Evolutionary conservation across 108 stramenopile genomes (phyloP), one percentile per base, ranked within the genome.

Genomic region (Skeletonema grethae): DNA sequence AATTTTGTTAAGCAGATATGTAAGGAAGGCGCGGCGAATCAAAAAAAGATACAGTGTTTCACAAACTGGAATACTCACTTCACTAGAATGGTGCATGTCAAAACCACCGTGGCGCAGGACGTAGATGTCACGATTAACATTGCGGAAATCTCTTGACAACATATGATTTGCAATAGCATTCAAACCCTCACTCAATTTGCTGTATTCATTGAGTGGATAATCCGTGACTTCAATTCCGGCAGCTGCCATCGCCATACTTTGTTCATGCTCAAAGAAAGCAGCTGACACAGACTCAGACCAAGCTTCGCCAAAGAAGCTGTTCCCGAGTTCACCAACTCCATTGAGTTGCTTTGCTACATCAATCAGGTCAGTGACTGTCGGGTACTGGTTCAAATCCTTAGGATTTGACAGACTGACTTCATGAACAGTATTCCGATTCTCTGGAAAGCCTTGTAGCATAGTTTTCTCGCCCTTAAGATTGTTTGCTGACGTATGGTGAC

Each of bases 51-150:
- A n/a, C 0, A 4, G 13, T 15, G 1, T 43, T n/a, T n/a, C 41
- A 43, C 3, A 43, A 4, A n/a, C 15, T 43, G 15, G 0, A 3
- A 43, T 43, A 43, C 41, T 43, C 15, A 43, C 41, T 5, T 34
- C 25, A 25, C 48, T 55, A 1, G 38, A 68, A 22, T 38, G 16
- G 55, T 80, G 79, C 34, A 45, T 61, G 50, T 80, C 79, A 31
- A 66, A 80, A 4, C 79, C 79, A 46, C 41, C 60, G 20, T 70
- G 22, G 8, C 41, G 25, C n/a, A 80, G 73, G 4, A 70, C 67
- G 30, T 65, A 80, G 2, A 75, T 66, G 10, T 75, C 74, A 3
- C 79, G 67, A 30, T 80, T 70, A 3, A 73, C 61, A 25, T 80
- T 70, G 38, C 72, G 64, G 18, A 30, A 57, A 25, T 68, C 34